Base-by-base conservation (phyloP, 768 basidiomycete genomes). In the Xerocomellus intermedius region DNA sequence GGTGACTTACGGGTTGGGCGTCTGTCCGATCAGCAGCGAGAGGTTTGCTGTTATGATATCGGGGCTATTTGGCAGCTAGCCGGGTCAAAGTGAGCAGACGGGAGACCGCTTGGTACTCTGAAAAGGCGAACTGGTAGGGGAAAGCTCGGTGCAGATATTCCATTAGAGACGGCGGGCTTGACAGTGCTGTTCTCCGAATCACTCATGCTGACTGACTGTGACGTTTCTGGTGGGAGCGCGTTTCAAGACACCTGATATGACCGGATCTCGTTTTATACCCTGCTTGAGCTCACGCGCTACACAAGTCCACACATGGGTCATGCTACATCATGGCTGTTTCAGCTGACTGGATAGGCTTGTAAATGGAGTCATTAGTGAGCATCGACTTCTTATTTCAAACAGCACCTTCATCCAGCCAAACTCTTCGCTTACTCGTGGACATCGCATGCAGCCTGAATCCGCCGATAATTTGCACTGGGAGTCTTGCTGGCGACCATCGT, bases 21-120 rank as follows among this genome's bases (percentile, higher is more conserved):
- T 64, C 45, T 73, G 69, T 45, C 69, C 72, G 14, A 69, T 55
- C 4, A 82, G 64, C 53, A 74, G 73, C 50, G 76, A 59, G 35
- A 79, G 52, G 59, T 82, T 83, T 30, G 69, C 68, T 0, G 82
- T 84, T 52, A 84, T 75, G 55, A 71, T 72, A 19, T 82, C 82
- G 2, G 79, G 72, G 24, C 60, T 73, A 47, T 81, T 76, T 35
- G 81, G 81, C 33, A 75, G 70, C 81, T 83, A 42, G 24, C 28
- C 44, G 21, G 54, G 54, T 53, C 36, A 32, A 30, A 14, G 45
- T 62, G 14, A 55, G 56, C 19, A 19, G 12, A 28, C 16, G 28
- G 4, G 36, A 26, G 16, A 36, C 21, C 12, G 14, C 2, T 19
- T 7, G 2, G 7, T 28, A 21, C 17, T 0, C 10, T 17, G 41